Evolutionary conservation across 2,329 filamentous ascomycete species (phyloP), one percentile per base, ranked within the genome.

Genomic region (Aureobasidium namibiae): DNA sequence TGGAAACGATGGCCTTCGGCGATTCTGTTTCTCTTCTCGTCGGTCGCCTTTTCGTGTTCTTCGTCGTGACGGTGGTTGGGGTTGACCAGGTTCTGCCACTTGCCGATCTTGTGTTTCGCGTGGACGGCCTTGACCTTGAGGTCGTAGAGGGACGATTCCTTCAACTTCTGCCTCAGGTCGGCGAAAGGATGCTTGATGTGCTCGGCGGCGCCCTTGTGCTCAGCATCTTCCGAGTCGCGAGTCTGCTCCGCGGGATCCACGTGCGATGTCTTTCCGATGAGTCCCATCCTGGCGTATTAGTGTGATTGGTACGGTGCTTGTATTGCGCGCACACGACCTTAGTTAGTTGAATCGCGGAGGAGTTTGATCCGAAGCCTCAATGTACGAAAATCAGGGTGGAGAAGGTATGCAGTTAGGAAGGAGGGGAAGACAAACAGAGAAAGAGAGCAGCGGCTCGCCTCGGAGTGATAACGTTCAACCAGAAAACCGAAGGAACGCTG

Each of bases 51-150:
- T 71, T 97, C 94, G 70, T 97, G 92, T 65, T 87, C 87, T 73
- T 97, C 92, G 70, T 96, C 92, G 70, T 96, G 92, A 58, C 92
- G 88, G 72, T 97, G 92, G 63, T 95, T 89, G 24, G 82, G 78
- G 68, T 96, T 97, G 75, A 96, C 82, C 62, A 87, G 70, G 65
- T 87, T 87, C 65, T 77, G 76, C 62, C 86, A 80, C 65, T 87
- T 87, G 62, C 84, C 84, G 31, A 86, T 69, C 62, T 82, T 82
- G 69, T 85, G 76, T 71, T 85, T 86, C 49, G 83, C 66, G 65
- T 87, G 82, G 34, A 77, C 73, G 2, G 82, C 80, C 62, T 79
- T 74, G 63, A 82, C 75, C 67, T 81, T 78, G 45, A 73, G 68
- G 61, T 78, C 75, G 67, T 76, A 72, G n/a, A 79, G 68, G 58